Conservation (phyloP, 2,329 filamentous ascomycete species). For the Neopestalotiopsis sp. region DNA sequence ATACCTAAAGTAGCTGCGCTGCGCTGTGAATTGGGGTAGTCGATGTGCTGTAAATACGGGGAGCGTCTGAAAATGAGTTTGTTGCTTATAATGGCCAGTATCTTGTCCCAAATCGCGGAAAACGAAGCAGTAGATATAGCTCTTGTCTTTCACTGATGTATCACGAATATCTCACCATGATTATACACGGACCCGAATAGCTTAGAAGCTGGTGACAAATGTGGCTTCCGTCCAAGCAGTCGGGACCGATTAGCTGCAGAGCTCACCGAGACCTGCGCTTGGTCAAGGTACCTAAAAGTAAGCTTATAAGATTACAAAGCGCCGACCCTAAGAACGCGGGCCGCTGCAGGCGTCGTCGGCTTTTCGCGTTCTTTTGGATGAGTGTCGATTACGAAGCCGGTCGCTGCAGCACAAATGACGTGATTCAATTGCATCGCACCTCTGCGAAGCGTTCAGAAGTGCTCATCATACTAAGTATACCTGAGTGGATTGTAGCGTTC, state of each 20-base stretch:
- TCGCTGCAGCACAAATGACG: neutral
- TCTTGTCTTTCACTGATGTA: neutral
- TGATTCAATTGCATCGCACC: neutral
- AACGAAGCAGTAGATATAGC: neutral
- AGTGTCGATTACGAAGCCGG: neutral
- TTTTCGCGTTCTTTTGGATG: neutral
- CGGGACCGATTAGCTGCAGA: neutral
- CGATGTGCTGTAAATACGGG: neutral
- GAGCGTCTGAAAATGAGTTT: neutral
- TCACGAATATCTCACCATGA: neutral
- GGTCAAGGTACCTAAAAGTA: neutral
- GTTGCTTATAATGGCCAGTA: neutral
- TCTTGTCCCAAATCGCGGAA: neutral
- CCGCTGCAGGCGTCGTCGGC: neutral
- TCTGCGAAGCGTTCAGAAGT: too few species aligned
- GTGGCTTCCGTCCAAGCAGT: neutral
- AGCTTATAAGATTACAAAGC: neutral
- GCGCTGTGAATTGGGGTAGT: neutral
- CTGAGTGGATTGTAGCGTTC: too few species aligned
- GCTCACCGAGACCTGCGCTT: neutral
- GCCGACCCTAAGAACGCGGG: neutral
- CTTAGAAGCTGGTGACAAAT: conserved; percentile 1
- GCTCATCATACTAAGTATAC: too few species aligned
- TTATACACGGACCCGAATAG: neutral
- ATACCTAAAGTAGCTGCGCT: neutral